Conservation (phyloP, 768 basidiomycete species). For the Stropharia rugosoannulata region DNA sequence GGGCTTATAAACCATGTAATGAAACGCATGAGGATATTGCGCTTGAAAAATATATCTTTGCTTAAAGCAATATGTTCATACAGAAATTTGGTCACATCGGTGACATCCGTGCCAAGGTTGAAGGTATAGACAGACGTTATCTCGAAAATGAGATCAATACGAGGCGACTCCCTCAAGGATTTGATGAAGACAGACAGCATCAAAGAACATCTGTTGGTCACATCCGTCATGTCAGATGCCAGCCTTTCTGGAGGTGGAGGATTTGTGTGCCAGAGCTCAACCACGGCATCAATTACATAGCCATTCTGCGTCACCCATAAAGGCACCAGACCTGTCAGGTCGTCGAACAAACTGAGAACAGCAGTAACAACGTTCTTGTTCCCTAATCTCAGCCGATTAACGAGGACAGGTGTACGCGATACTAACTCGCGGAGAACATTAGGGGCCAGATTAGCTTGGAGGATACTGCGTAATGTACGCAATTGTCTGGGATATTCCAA, state of each 20-base stretch:
- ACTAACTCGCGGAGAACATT: slow-evolving; percentile 68
- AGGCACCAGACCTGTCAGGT: slow-evolving; percentile 66
- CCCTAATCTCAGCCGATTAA: slow-evolving; percentile 48
- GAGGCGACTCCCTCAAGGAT: slow-evolving; percentile 65
- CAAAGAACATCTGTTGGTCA: slow-evolving; percentile 59
- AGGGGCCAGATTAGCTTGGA: slow-evolving; percentile 78
- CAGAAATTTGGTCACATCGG: slow-evolving; percentile 79
- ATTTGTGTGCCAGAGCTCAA: slow-evolving; percentile 71
- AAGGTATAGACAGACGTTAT: slow-evolving; percentile 80
- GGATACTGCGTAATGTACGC: slow-evolving; percentile 79
- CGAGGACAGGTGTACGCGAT: slow-evolving; percentile 54
- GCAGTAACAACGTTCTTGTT: slow-evolving; percentile 58
- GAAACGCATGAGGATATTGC: slow-evolving; percentile 85
- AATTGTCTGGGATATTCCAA: slow-evolving; percentile 79
- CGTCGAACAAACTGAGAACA: slow-evolving; percentile 73
- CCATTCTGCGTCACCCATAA: slow-evolving; percentile 71
- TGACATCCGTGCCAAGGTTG: slow-evolving; percentile 78
- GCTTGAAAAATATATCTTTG: slow-evolving; percentile 64
- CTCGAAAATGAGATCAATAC: slow-evolving; percentile 88
- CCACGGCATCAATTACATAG: slow-evolving; percentile 67
- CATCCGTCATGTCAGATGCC: slow-evolving; percentile 44
- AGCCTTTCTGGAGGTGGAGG: slow-evolving; percentile 42
- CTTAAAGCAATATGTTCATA: slow-evolving; percentile 82
- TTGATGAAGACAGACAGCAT: slow-evolving; percentile 78
- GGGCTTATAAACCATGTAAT: slow-evolving; percentile 77